A percentile compares a stretch with the other conserved stretches of the same genome.
phyloP scores from a whole-genome alignment of 2,329 filamentous ascomycete species.

The Ophiostoma tasmaniense region DNA sequence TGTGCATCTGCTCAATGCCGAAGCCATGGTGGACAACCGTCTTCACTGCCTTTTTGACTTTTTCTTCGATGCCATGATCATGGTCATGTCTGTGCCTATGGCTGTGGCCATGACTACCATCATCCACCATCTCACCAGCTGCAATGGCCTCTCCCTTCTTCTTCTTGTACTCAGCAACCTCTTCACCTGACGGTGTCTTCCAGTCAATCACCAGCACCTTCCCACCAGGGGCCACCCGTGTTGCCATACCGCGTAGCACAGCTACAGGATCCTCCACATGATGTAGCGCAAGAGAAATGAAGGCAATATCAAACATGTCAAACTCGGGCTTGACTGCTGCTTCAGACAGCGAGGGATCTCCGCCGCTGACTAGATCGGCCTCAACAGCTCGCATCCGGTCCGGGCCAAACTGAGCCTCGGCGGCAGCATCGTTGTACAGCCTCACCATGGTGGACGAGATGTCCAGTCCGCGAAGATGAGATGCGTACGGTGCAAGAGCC shows the following conservation, averaged over 20 bases:
- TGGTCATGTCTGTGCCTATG: slow-evolving; percentile 1
- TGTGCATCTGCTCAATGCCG: slow-evolving; percentile 16
- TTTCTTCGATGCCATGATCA: background rate
- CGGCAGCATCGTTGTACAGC: slow-evolving; percentile 20
- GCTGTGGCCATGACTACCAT: background rate
- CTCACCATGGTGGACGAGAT: slow-evolving; percentile 23
- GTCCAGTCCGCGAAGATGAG: slow-evolving; percentile 22
- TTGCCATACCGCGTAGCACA: slow-evolving; percentile 16
- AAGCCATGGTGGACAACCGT: slow-evolving; percentile 17
- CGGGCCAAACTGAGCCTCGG: slow-evolving; percentile 4
- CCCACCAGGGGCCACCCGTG: slow-evolving; percentile 20
- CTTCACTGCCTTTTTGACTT: background rate
- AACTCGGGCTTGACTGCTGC: slow-evolving; percentile 14
- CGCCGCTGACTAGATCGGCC: slow-evolving; percentile 17
- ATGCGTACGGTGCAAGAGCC: slow-evolving; percentile 12
- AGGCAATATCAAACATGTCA: slow-evolving; percentile 18
- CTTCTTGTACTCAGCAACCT: background rate
- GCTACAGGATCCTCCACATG: slow-evolving; percentile 20
- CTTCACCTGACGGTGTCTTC: background rate
- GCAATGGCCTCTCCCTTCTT: background rate
- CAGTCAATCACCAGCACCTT: slow-evolving; percentile 22
- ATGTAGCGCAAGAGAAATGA: slow-evolving; percentile 23
- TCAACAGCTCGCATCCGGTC: slow-evolving; percentile 21
- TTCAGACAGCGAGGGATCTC: background rate
- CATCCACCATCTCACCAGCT: background rate